Conservation (phyloP, 208 protist genomes). For the Trichomonas gallinae region DNA sequence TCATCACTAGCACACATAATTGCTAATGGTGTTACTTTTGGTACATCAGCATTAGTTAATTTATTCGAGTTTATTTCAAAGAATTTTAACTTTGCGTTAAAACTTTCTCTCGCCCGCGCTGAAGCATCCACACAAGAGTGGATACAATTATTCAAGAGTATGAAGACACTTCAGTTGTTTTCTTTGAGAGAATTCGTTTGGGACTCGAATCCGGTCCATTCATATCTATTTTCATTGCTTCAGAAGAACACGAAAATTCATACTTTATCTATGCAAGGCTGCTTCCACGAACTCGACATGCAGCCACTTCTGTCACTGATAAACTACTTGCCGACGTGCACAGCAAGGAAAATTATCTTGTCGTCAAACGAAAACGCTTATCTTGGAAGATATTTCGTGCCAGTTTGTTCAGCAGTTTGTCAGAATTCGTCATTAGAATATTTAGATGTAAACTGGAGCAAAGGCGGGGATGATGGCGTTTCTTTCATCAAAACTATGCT, state of each 20-base stretch:
- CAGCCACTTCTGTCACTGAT: background rate
- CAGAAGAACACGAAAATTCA: background rate
- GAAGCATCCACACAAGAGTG: background rate
- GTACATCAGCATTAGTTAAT: background rate
- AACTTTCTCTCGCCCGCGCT: background rate
- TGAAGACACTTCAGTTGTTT: background rate
- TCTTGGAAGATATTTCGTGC: background rate
- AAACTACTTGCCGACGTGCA: background rate
- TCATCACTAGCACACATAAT: background rate
- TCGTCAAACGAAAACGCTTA: background rate
- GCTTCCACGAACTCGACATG: background rate
- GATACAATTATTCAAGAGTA: background rate
- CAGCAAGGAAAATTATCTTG: background rate
- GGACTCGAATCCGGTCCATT: background rate
- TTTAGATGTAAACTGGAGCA: background rate
- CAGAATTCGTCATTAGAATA: background rate
- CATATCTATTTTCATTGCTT: background rate
- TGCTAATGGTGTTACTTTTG: background rate
- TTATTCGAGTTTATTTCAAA: background rate
- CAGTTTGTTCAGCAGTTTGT: background rate
- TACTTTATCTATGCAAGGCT: background rate
- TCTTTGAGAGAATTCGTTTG: background rate
- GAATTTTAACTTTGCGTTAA: background rate
- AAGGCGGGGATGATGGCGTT: background rate
- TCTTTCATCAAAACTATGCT: background rate